These are phyloP conservation scores for Lolium rigidum DNA, from an alignment of 176 grass and related monocot species.

Conservation along the genomic window DNA sequence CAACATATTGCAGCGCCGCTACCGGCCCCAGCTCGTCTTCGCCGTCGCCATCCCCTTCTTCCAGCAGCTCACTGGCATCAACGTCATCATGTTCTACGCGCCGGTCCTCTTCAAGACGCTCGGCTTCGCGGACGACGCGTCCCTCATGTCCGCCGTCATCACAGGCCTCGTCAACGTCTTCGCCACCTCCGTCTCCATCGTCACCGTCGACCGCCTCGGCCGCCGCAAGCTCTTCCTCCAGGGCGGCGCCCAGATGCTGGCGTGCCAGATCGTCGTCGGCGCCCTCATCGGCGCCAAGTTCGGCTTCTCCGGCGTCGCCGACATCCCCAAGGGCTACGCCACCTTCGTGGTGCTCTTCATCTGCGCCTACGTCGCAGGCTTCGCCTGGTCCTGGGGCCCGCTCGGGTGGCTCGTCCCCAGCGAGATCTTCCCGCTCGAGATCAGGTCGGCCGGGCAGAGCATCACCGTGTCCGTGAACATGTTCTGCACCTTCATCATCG, in stretches of 20 bases:
- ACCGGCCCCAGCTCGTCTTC: slow-evolving; percentile 78
- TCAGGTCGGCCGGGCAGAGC: slow-evolving; percentile 94
- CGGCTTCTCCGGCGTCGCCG: slow-evolving; percentile 71
- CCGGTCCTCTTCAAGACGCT: slow-evolving; percentile 90
- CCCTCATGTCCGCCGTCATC: slow-evolving; percentile 87
- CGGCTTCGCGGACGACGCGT: slow-evolving; percentile 73
- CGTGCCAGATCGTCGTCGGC: slow-evolving; percentile 77
- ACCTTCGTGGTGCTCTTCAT: slow-evolving; percentile 91
- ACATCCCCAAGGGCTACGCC: slow-evolving; percentile 66
- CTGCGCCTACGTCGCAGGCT: slow-evolving; percentile 87
- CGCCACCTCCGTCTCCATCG: slow-evolving; percentile 76
- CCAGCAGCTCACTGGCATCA: slow-evolving; percentile 79
- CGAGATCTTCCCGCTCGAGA: slow-evolving; percentile 98
- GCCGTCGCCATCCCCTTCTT: slow-evolving; percentile 75
- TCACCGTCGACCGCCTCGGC: slow-evolving; percentile 68
- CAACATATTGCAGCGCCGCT: slow-evolving; percentile 67
- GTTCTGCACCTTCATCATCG: slow-evolving; percentile 91
- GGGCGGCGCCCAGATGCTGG: slow-evolving; percentile 79
- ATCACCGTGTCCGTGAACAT: slow-evolving; percentile 96
- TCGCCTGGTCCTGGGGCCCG: slow-evolving; percentile 97
- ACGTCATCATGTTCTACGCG: slow-evolving; percentile 83
- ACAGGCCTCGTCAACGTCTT: slow-evolving; percentile 88
- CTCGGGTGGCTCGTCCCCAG: slow-evolving; percentile 96
- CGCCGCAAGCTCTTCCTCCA: slow-evolving; percentile 80
- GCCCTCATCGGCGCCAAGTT: slow-evolving; percentile 77